phyloP scores from a whole-genome alignment of 805 yeast species.

The Kodamaea neixiangensis region DNA sequence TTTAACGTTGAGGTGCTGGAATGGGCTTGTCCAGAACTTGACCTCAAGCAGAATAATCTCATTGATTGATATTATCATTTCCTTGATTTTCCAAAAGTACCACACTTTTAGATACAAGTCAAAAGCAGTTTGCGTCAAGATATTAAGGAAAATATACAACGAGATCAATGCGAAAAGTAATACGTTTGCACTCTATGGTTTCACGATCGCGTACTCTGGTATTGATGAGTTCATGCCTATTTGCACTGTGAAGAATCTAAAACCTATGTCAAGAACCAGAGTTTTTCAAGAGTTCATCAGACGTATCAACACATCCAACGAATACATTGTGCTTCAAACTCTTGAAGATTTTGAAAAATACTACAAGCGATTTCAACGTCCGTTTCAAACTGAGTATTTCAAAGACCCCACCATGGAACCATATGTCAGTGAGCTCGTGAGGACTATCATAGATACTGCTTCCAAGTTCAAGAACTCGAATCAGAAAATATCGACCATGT shows the following conservation, averaged over 20 bases:
- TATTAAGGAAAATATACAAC: conserved; percentile 42
- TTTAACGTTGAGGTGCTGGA: conserved; percentile 70
- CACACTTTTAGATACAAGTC: conserved; percentile 48
- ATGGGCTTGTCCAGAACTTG: conserved; percentile 56
- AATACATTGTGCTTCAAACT: conserved; percentile 72
- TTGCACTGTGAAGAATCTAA: conserved; percentile 13
- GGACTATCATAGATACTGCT: conserved; percentile 57
- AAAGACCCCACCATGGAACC: conserved; percentile 31
- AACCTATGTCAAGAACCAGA: conserved; percentile 8
- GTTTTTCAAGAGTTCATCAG: conserved; percentile 53
- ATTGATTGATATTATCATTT: conserved; percentile 70
- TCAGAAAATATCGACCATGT: conserved; percentile 52
- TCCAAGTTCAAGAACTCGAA: conserved; percentile 53
- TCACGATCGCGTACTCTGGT: conserved; percentile 48
- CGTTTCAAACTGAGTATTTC: conserved; percentile 45
- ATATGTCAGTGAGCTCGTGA: conserved; percentile 47
- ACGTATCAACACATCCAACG: conserved; percentile 62
- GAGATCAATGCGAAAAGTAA: conserved; percentile 35
- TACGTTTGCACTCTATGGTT: conserved; percentile 52
- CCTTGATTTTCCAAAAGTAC: conserved; percentile 75
- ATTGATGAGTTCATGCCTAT: conserved; percentile 23
- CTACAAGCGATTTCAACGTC: conserved; percentile 50
- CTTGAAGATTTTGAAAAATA: conserved; percentile 61
- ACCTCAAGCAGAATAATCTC: conserved; percentile 59
- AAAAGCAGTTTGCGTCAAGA: conserved; percentile 50